Base-by-base conservation (phyloP, 2,329 filamentous ascomycete genomes). In the Dactylellina parvicollis region DNA sequence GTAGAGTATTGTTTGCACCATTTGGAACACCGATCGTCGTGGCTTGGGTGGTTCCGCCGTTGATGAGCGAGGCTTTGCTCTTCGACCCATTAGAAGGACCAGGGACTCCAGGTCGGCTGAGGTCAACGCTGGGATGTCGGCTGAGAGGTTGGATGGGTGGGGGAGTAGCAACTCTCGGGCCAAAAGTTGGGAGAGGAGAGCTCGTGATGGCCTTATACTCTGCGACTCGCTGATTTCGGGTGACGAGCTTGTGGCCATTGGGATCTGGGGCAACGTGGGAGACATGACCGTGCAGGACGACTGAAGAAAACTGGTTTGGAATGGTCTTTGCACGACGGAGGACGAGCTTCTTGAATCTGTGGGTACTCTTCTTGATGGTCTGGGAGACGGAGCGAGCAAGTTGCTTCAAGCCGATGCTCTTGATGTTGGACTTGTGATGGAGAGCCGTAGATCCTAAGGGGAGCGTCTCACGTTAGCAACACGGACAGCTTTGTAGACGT, bases 321-420 rank as follows among this genome's bases (percentile, higher is more conserved):
- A 73, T 59, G 10, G 52, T 59, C 20, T 54, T 57, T 14, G 59
- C 67, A 24, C 54, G 61, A 20, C 59, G 52, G 14, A 73, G 46
- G 16, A 60, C 28, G 10, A 73, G 36, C 9, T 52, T 65, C 34
- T 65, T 73, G 52, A 73, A 65, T 12, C 38, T 10, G 4, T 50
- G 24, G 16, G 59, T 20, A 7, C 30, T 22, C 20, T 54, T 55
- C 38, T 55, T 60, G 22, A 73, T 12, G 2, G 36, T 38, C 1
- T 18, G 12, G 3, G 52, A 60, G 22, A 66, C 36, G 28, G 59
- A 65, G 40, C 67, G 52, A 20, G 55, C 1, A 14, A 73, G 67
- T 38, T 66, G 67, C 46, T 55, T 73, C 14, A 65, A 14, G 20
- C 69, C 69, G 18, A 73, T 66, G 22, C 54, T 66, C 54, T 49